phyloP scores from a whole-genome alignment of 2,329 filamentous ascomycete species.

The Penicillium digitatum region DNA sequence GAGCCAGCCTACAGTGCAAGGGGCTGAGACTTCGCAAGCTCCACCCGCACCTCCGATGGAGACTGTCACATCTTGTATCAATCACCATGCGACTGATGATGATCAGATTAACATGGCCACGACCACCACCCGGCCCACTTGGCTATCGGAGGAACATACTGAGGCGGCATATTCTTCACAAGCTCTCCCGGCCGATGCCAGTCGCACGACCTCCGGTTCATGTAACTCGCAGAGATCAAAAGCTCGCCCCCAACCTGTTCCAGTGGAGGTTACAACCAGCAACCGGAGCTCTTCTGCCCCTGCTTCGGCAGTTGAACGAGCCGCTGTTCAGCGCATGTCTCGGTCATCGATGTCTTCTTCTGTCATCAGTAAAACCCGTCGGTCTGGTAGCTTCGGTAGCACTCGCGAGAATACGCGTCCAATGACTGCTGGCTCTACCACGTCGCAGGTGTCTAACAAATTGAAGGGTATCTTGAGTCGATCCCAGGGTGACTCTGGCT shows the following conservation, averaged over 20 bases:
- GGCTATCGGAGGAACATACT: background rate
- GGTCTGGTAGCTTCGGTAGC: constrained; percentile 41
- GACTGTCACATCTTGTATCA: constrained; percentile 19
- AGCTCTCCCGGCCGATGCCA: constrained; percentile 9
- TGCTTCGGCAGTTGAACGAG: constrained; percentile 32
- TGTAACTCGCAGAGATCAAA: constrained; percentile 30
- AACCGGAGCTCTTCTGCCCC: constrained; percentile 23
- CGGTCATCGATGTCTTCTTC: constrained; percentile 31
- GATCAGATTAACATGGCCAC: constrained; percentile 16
- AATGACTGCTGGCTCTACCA: constrained; percentile 38
- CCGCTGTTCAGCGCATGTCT: constrained; percentile 41
- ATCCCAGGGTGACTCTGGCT: constrained; percentile 28
- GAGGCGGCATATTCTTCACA: background rate
- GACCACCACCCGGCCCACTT: constrained; percentile 7
- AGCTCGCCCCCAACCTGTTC: constrained; percentile 25
- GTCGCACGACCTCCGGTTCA: constrained; percentile 28
- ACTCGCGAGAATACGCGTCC: constrained; percentile 36
- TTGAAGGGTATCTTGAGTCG: constrained; percentile 43
- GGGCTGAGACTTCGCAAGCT: constrained; percentile 17
- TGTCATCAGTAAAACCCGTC: constrained; percentile 28
- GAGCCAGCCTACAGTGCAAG: constrained; percentile 27
- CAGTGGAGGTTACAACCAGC: constrained; percentile 22
- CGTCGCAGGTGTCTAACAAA: constrained; percentile 41
- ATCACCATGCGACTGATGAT: constrained; percentile 13
- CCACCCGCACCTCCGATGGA: constrained; percentile 18